Evolutionary conservation across 179 eudicot species (phyloP), one percentile per base, ranked within the genome.

Genomic region (Beta corolliflora): DNA sequence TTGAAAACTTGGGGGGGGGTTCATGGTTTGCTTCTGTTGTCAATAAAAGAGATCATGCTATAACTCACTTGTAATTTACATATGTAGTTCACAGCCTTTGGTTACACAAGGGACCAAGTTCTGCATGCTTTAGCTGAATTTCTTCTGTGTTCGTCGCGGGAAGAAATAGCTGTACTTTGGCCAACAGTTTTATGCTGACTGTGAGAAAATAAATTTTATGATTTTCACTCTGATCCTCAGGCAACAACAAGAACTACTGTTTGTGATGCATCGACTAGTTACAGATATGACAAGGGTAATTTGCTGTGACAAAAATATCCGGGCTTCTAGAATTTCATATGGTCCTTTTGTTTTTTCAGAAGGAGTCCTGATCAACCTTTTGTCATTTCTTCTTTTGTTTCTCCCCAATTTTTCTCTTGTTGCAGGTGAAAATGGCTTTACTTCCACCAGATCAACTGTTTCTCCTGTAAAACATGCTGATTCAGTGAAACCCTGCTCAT

Each of bases 131-230:
- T 84, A 53, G 69, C 81, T 16, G 93, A 93, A 82, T 90, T 86
- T 69, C 79, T 86, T 82, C 44, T 56, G 75, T 65, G 87, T 79
- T 88, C 89, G 6, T 85, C 72, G 56, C 64, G 81, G 73, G 81
- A 87, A 84, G 89, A 88, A 16, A 50, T 84, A n/a, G 82, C 93
- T 81, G 85, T 87, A 69, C 89, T 90, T 53, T 91, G 97, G 92
- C 91, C 88, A 19, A 81, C 89, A 82, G 90, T 90, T 87, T 82
- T 90, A 52, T 91, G 93, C 84, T 86, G 76, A 80, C 87, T 95
- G 86, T 77, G 83, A 83, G 94, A 90, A 25, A 84, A 86, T 68
- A 87, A 89, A 87, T 91, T 91, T 79, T 89, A 90, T 88, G 87
- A 85, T 70, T 77, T 52, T 54, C 76, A 75, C 82, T 74, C 79